Percentiles rank a stretch among this genome's conserved stretches.
Conservation (phyloP, 2,329 filamentous ascomycete species). For the Atkinsonella texensis region DNA sequence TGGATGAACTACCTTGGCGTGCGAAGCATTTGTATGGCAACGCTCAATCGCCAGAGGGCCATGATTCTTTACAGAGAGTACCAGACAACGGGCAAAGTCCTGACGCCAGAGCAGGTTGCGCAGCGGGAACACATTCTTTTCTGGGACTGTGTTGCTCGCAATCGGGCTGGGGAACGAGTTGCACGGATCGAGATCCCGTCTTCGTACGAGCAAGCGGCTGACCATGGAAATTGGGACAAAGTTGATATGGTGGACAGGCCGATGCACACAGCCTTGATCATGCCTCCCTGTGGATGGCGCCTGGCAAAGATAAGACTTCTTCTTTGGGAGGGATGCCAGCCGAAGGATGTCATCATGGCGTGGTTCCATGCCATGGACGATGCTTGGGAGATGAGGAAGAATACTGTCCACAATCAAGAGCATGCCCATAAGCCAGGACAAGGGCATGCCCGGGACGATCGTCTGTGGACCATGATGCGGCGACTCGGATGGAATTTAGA, state of each 20-base stretch:
- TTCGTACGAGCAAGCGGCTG: conserved; percentile 27
- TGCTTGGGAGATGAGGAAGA: conserved; percentile 20
- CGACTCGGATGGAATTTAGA: conserved; percentile 23
- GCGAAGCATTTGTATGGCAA: conserved; percentile 68
- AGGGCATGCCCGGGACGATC: conserved; percentile 6
- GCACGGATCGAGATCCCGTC: conserved; percentile 28
- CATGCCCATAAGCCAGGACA: conserved; percentile 7
- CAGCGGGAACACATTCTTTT: conserved; percentile 50
- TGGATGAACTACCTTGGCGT: conserved; percentile 81
- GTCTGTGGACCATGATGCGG: conserved; percentile 18
- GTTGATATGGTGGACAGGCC: conserved; percentile 18
- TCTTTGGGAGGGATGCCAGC: conserved; percentile 19
- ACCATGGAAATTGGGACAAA: conserved; percentile 8
- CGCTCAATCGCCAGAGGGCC: conserved; percentile 75
- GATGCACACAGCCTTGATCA: conserved; percentile 18
- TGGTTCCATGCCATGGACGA: conserved; percentile 27
- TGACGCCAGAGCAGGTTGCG: conserved; percentile 56
- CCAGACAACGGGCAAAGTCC: conserved; percentile 34
- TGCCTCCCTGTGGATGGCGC: conserved; percentile 10
- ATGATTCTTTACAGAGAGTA: conserved; percentile 60
- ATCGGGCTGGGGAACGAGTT: conserved; percentile 14
- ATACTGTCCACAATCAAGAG: conserved; percentile 10
- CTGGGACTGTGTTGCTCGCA: conserved; percentile 22
- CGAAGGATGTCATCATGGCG: conserved; percentile 19
- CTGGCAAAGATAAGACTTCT: conserved; percentile 22